Conservation (phyloP, 73 alveolate species). For the Paramecium tetraurelia region DNA sequence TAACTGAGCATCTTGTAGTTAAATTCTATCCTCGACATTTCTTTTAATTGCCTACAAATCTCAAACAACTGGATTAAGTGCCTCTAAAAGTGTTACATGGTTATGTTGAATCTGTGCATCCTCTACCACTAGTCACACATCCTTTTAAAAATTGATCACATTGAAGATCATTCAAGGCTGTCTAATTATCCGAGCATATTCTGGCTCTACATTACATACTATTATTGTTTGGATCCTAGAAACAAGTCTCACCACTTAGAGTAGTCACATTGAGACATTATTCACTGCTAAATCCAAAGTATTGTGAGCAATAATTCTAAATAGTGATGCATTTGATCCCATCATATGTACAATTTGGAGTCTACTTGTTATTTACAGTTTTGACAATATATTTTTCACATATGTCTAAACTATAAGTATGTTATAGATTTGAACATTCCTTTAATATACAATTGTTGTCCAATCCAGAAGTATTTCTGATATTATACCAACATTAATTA, state of each 20-base stretch:
- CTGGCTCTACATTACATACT: not conserved
- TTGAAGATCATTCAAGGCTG: not conserved
- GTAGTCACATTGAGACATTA: not conserved
- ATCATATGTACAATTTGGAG: not conserved
- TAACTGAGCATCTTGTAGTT: not conserved
- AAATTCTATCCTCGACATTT: not conserved
- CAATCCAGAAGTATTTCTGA: not conserved
- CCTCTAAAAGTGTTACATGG: not conserved
- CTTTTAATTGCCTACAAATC: not conserved
- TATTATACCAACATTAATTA: not conserved
- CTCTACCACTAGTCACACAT: not conserved
- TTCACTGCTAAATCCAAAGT: not conserved
- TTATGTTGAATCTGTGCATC: not conserved
- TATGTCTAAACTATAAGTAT: not conserved
- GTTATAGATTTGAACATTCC: not conserved
- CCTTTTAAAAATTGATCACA: not conserved
- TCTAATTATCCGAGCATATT: not conserved
- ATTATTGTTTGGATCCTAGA: not conserved
- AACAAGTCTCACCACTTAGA: not conserved
- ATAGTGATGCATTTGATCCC: not conserved
- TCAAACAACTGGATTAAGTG: not conserved
- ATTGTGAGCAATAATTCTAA: not conserved
- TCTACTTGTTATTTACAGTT: not conserved
- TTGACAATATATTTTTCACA: not conserved
- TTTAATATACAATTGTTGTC: not conserved